A percentile compares a stretch with the other conserved stretches of the same genome.
These are phyloP conservation scores for Botrytis byssoidea DNA, from an alignment of 2,329 filamentous ascomycete genomes.

Conservation along the genomic window DNA sequence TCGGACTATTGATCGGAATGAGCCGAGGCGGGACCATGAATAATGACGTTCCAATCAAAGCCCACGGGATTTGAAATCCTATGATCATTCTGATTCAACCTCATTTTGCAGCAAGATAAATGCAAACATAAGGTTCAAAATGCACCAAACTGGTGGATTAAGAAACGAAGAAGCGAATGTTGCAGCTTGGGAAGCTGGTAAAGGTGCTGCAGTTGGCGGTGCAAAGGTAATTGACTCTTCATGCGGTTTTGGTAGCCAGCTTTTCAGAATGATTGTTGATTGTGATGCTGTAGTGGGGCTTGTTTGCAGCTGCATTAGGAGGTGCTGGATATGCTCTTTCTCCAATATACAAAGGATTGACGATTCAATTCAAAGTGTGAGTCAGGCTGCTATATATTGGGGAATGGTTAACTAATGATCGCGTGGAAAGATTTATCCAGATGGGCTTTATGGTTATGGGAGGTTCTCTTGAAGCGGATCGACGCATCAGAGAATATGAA, in stretches of 20 bases:
- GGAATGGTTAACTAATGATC: background rate
- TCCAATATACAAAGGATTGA: constrained; percentile 70
- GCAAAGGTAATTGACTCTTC: constrained; percentile 51
- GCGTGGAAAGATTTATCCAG: constrained; percentile 65
- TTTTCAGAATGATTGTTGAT: constrained; percentile 18
- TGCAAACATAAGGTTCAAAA: constrained; percentile 30
- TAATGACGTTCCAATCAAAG: constrained; percentile 20
- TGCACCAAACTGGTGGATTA: constrained; percentile 56
- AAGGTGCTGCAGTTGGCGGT: constrained; percentile 65
- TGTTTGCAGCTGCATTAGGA: constrained; percentile 60
- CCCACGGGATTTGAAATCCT: constrained; percentile 11
- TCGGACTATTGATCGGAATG: constrained; percentile 23
- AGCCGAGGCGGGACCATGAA: constrained; percentile 9
- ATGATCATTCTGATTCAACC: background rate
- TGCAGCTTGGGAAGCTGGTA: constrained; percentile 69
- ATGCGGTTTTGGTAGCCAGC: background rate
- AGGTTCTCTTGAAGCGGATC: constrained; percentile 73
- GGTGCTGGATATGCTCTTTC: constrained; percentile 62
- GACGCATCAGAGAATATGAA: constrained; percentile 65
- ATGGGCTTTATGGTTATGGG: constrained; percentile 74
- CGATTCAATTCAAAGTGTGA: constrained; percentile 76
- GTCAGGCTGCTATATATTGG: constrained; percentile 34
- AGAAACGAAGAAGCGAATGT: constrained; percentile 65
- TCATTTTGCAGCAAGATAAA: constrained; percentile 19
- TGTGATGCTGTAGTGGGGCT: constrained; percentile 57